A percentile compares a stretch with the other conserved stretches of the same genome.
These are phyloP conservation scores for Pythium rhizo-oryzae DNA, from an alignment of 352 stramenopile genomes.

Conservation along the genomic window DNA sequence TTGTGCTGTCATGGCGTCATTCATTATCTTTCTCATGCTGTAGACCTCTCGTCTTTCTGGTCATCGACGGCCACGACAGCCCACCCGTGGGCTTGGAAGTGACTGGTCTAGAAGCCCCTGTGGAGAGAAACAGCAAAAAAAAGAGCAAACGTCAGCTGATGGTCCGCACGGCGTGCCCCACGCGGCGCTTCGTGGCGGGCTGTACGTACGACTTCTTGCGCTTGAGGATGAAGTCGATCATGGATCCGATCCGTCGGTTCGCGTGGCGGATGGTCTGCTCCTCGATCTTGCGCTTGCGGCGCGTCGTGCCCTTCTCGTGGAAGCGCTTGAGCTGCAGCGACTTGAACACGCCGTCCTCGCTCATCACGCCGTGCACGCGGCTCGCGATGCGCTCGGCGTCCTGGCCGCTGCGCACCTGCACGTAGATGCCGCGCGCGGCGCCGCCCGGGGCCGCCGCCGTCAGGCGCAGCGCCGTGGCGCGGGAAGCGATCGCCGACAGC, in stretches of 20 bases:
- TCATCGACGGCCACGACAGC: no score
- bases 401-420: conserved; percentile 50
- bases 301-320: conserved; percentile 87
- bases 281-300: conserved; percentile 78
- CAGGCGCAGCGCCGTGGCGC: conserved; percentile 9
- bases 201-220: conserved; percentile 84
- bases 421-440: conserved; percentile 49
- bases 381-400: conserved; percentile 55
- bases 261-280: conserved; percentile 81
- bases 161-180: no score
- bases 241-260: conserved; percentile 80
- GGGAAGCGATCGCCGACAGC: conserved; percentile 27
- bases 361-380: conserved; percentile 71
- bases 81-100: not conserved
- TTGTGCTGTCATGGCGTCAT: not conserved
- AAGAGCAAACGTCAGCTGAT: no score
- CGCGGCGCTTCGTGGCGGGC: no score
- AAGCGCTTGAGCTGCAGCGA: conserved; percentile 68
- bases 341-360: conserved; percentile 79
- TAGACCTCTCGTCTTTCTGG: no score
- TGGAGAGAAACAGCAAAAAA: not conserved
- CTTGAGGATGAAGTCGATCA: conserved; percentile 85
- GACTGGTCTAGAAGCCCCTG: not conserved
- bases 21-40: no score
- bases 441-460: conserved; percentile 10